Base-by-base conservation (phyloP, 2,329 filamentous ascomycete species). In the Balansia obtecta region DNA sequence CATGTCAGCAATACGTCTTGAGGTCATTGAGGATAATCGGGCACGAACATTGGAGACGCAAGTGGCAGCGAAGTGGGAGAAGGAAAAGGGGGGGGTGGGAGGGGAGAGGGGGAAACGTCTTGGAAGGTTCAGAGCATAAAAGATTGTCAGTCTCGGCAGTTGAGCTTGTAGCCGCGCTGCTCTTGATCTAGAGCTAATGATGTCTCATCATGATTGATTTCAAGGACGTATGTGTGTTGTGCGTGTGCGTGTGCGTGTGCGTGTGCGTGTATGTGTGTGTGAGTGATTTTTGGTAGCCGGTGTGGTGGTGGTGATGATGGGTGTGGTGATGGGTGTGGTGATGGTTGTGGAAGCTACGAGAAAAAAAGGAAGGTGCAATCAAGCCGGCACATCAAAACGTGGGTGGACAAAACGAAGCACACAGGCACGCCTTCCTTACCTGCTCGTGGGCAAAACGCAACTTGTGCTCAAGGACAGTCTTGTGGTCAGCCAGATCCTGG, bases 101-200 rank as follows among this genome's bases (percentile, higher is more conserved):
- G 46, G 55, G 53, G 38, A 50, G 54, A 40, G 22, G 52, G 37
- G 39, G 11, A 51, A 51, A 48, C 30, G 54, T 44, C 57, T 56
- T 22, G 51, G 47, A 49, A 57, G 46, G 22, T n/a, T 58, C 56
- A 57, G 58, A 55, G 51, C 27, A 40, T 45, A 59, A 71, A 65
- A 59, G 67, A 57, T 64, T 79, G 67, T 85, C 81, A 72, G 75
- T 86, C 83, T 79, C 68, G 63, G 66, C 65, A 68, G 58, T 58
- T 57, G 53, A 52, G 54, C 71, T 74, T 73, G 67, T 60, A 54
- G 55, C 54, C 56, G n/a, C 63, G 75, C 71, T 78, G 75, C 82
- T 87, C 76, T 75, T 83, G 84, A 86, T 88, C 85, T 88, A 88
- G 85, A 88, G 85, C 85, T 88, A 87, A 85, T 64, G 64, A 53